Evolutionary conservation across 108 stramenopile genomes (phyloP).

Genomic region (Nitzschia inconspicua): DNA sequence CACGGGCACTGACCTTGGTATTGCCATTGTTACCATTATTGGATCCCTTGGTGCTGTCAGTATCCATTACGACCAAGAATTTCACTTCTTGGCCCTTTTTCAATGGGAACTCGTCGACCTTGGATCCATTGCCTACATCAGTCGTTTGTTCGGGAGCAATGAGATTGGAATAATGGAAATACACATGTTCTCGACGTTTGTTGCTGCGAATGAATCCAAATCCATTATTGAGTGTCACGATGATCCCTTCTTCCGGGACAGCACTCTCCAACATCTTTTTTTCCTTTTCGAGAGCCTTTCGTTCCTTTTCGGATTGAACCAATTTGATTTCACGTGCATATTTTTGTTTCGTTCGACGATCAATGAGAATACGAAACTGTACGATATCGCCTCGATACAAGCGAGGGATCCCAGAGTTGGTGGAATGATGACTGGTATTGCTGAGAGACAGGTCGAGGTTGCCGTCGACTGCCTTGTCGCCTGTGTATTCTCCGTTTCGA

Average conservation of each 20-base stretch:
- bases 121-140: constrained; percentile 16
- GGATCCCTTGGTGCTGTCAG: neutral
- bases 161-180: constrained; percentile 66
- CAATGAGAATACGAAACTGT: constrained; percentile 54
- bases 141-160: constrained; percentile 15
- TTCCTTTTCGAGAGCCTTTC: constrained; percentile 38
- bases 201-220: constrained; percentile 65
- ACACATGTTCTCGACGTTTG: constrained; percentile 55
- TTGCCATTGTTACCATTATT: neutral
- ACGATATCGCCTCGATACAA: constrained; percentile 59
- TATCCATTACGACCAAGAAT: constrained; percentile 56
- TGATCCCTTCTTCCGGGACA: constrained; percentile 57
- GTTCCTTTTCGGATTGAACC: constrained; percentile 66
- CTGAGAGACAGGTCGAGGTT: no score
- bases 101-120: constrained; percentile 33
- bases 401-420: constrained; percentile 3
- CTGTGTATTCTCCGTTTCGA: constrained; percentile 11
- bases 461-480: constrained; percentile 2
- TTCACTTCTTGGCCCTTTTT: constrained; percentile 69
- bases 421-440: constrained; percentile 3
- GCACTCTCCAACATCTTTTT: constrained; percentile 51
- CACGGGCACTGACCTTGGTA: constrained; percentile 51
- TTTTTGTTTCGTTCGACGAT: constrained; percentile 53
- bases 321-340: constrained; percentile 55
- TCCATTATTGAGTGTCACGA: constrained; percentile 53